Conservation (phyloP, 2,329 filamentous ascomycete species). For the Cercospora janseana region DNA sequence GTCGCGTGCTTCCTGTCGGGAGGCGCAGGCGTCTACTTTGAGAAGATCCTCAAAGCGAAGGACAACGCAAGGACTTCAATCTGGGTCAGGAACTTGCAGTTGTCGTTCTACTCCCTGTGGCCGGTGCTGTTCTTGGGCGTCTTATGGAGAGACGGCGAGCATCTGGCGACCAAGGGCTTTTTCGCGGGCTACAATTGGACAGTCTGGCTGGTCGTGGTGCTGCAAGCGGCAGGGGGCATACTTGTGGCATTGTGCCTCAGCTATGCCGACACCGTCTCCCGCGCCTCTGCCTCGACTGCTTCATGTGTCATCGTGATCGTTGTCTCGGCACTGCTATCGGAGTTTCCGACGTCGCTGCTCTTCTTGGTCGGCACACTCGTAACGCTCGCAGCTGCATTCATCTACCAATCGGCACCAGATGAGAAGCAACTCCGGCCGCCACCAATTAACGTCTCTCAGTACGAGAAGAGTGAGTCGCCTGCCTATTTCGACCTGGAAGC, state of each 20-base stretch:
- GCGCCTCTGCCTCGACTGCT: conserved; percentile 90
- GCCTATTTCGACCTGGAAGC: conserved; percentile 45
- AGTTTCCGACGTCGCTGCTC: conserved; percentile 68
- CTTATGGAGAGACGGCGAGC: conserved; percentile 79
- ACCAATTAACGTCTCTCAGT: conserved; percentile 67
- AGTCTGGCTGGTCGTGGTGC: conserved; percentile 79
- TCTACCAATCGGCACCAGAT: conserved; percentile 71
- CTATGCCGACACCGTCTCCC: conserved; percentile 84
- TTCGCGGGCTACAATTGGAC: conserved; percentile 92
- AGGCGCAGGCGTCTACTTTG: conserved; percentile 80
- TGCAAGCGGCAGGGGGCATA: conserved; percentile 82
- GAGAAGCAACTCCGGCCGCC: conserved; percentile 54
- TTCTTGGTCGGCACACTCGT: conserved; percentile 77
- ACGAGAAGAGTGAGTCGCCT: conserved; percentile 63
- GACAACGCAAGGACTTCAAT: conserved; percentile 66
- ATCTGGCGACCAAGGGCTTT: conserved; percentile 80
- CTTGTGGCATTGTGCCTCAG: conserved; percentile 79
- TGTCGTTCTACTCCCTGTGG: conserved; percentile 91
- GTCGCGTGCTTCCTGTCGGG: conserved; percentile 77
- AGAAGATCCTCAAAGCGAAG: conserved; percentile 83
- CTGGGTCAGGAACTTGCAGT: conserved; percentile 92
- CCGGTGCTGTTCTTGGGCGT: conserved; percentile 84
- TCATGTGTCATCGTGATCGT: conserved; percentile 86
- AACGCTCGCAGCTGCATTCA: conserved; percentile 77
- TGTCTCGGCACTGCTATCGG: conserved; percentile 81